Evolutionary conservation across 73 alveolate species (phyloP).

Genomic region (Breviolum minutum): DNA sequence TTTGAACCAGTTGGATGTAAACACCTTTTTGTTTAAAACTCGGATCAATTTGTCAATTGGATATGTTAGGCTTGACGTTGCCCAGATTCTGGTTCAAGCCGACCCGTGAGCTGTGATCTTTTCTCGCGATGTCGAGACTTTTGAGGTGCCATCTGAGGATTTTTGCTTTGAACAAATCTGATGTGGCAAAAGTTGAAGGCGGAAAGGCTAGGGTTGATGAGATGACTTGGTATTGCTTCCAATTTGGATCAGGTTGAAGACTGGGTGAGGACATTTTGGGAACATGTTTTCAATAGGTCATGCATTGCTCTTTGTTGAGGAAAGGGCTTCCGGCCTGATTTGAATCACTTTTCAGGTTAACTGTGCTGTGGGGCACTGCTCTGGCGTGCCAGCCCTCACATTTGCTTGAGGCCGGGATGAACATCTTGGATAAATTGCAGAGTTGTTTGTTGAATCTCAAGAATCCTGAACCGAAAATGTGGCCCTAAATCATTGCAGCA

Average conservation of each 20-base stretch:
- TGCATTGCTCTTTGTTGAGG: not conserved
- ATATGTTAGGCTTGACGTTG: no score
- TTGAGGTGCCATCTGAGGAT: not conserved
- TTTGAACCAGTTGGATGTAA: no score
- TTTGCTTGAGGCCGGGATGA: conserved; percentile 11
- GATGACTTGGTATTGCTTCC: not conserved
- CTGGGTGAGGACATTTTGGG: not conserved
- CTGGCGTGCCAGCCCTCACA: conserved; percentile 61
- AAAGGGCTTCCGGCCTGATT: no score
- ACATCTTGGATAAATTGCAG: no score
- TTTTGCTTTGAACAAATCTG: no score
- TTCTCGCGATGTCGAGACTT: conserved; percentile 3
- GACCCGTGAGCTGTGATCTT: not conserved
- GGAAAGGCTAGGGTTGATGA: no score
- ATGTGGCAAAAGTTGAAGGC: no score
- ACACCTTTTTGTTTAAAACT: no score
- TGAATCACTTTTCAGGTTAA: not conserved
- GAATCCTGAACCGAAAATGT: not conserved
- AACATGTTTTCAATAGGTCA: not conserved
- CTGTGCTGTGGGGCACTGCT: conserved; percentile 26
- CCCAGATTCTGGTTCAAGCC: conserved; percentile 25
- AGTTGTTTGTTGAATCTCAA: no score
- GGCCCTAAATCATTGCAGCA: not conserved
- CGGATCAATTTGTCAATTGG: no score
- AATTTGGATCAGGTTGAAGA: not conserved